Evolutionary conservation across 1,284 basidiomycete species (phyloP).

Genomic region (Xanthoconium separans): DNA sequence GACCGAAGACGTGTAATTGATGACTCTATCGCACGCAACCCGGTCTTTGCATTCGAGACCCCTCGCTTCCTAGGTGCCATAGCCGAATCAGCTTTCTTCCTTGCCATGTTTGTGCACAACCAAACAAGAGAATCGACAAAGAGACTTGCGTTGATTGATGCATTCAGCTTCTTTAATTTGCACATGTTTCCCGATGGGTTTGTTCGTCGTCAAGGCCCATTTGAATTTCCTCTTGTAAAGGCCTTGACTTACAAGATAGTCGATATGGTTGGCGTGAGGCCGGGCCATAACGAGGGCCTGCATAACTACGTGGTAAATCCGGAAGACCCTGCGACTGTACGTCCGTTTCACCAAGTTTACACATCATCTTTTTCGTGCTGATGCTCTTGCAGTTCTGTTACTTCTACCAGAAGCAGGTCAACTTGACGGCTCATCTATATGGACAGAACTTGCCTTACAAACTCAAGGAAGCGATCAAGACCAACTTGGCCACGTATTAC

Average conservation of each 20-base stretch:
- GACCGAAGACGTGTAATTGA: constrained; percentile 16
- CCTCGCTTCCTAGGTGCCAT: constrained; percentile 20
- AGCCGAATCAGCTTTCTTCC: constrained; percentile 19
- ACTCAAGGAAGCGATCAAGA: constrained; percentile 22
- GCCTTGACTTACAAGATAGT: neutral
- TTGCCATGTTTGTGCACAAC: constrained; percentile 26
- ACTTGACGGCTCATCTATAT: constrained; percentile 21
- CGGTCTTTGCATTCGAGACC: constrained; percentile 20
- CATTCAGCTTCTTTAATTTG: constrained; percentile 16
- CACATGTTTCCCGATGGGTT: constrained; percentile 21
- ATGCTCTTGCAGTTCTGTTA: constrained; percentile 13
- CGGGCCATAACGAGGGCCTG: constrained; percentile 20
- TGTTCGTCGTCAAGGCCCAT: constrained; percentile 17
- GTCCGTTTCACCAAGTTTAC: neutral
- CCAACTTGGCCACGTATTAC: constrained; percentile 20
- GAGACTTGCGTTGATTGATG: constrained; percentile 6
- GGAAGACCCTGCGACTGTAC: constrained; percentile 12
- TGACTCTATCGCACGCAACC: constrained; percentile 27
- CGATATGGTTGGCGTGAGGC: constrained; percentile 1
- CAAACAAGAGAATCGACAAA: no score
- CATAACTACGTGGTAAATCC: constrained; percentile 19
- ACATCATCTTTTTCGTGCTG: neutral
- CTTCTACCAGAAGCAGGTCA: constrained; percentile 20
- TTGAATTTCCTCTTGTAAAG: neutral
- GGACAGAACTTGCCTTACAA: constrained; percentile 14